phyloP scores from a whole-genome alignment of 2,329 filamentous ascomycete genomes.

The Claviceps digitariae region DNA sequence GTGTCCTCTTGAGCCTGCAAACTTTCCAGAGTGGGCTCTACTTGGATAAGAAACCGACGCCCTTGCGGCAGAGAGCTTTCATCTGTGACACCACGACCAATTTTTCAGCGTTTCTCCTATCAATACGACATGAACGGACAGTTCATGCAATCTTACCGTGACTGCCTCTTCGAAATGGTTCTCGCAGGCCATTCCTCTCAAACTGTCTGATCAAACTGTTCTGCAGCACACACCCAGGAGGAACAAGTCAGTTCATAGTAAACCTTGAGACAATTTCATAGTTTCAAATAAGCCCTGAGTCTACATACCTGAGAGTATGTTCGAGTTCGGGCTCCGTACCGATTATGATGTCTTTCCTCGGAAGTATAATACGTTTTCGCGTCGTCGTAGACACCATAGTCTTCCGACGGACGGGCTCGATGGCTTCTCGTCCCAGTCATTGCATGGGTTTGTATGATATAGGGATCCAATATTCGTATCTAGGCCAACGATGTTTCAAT shows the following conservation, averaged over 20 bases:
- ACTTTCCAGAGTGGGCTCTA: constrained; percentile 68
- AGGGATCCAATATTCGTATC: not conserved
- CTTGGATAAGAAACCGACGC: constrained; percentile 74
- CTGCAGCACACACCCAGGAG: constrained; percentile 20
- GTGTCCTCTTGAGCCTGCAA: constrained; percentile 81
- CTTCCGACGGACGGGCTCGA: constrained; percentile 25
- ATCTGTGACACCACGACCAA: constrained; percentile 36
- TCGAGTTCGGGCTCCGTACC: constrained; percentile 35
- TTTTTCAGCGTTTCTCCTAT: not conserved
- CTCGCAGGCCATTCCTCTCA: constrained; percentile 35
- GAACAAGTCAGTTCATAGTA: not conserved
- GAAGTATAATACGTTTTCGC: constrained; percentile 46
- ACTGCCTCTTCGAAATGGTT: constrained; percentile 44
- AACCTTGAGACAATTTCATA: not conserved
- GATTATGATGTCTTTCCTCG: constrained; percentile 38
- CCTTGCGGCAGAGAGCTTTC: constrained; percentile 50
- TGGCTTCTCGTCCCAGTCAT: constrained; percentile 18
- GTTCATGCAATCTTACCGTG: constrained; percentile 31
- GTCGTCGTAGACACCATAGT: constrained; percentile 41
- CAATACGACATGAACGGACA: not conserved
- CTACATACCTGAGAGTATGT: constrained; percentile 40
- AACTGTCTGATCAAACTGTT: constrained; percentile 41
- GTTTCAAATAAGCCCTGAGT: not conserved
- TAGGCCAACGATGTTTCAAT: not conserved
- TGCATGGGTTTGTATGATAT: constrained; percentile 1